phyloP scores from a whole-genome alignment of 2,329 filamentous ascomycete species.

The Aspergillus tanneri region DNA sequence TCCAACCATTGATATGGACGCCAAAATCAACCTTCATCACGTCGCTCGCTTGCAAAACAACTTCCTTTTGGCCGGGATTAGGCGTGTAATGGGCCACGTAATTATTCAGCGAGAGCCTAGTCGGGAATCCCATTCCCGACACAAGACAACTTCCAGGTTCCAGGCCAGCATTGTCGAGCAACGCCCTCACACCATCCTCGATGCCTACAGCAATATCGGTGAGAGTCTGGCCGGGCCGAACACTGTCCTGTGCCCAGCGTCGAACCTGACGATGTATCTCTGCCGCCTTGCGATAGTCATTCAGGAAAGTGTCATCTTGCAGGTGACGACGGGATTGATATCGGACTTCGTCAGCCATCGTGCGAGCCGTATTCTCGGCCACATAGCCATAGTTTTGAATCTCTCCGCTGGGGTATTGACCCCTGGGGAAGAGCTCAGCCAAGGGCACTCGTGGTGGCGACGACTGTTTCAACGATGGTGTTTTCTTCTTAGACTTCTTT shows the following conservation, averaged over 20 bases:
- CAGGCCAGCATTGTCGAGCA: slow-evolving; percentile 53
- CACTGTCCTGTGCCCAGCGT: slow-evolving; percentile 47
- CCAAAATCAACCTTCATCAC: slow-evolving; percentile 83
- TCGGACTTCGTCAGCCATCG: slow-evolving; percentile 49
- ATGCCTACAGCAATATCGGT: slow-evolving; percentile 54
- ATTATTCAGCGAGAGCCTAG: slow-evolving; percentile 55
- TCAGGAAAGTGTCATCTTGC: slow-evolving; percentile 50
- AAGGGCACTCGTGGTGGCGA: slow-evolving; percentile 50
- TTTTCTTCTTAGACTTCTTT: slow-evolving; percentile 34
- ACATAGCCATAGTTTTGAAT: slow-evolving; percentile 41
- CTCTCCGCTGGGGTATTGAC: slow-evolving; percentile 49
- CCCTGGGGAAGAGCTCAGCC: slow-evolving; percentile 46
- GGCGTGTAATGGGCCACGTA: slow-evolving; percentile 58
- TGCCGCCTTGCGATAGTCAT: slow-evolving; percentile 57
- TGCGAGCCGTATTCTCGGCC: slow-evolving; percentile 48
- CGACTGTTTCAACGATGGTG: slow-evolving; percentile 37
- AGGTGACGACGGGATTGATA: slow-evolving; percentile 41
- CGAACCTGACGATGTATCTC: slow-evolving; percentile 58
- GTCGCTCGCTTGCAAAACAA: slow-evolving; percentile 68
- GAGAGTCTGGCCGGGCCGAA: slow-evolving; percentile 53
- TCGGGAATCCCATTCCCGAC: slow-evolving; percentile 57
- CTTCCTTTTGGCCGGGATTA: slow-evolving; percentile 63
- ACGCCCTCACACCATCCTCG: slow-evolving; percentile 54
- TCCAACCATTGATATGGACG: slow-evolving; percentile 75
- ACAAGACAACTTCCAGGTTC: slow-evolving; percentile 52